Percentiles rank a stretch among this genome's conserved stretches.
Conservation (phyloP, 2,329 filamentous ascomycete genomes). For the Cryphonectria japonica region DNA sequence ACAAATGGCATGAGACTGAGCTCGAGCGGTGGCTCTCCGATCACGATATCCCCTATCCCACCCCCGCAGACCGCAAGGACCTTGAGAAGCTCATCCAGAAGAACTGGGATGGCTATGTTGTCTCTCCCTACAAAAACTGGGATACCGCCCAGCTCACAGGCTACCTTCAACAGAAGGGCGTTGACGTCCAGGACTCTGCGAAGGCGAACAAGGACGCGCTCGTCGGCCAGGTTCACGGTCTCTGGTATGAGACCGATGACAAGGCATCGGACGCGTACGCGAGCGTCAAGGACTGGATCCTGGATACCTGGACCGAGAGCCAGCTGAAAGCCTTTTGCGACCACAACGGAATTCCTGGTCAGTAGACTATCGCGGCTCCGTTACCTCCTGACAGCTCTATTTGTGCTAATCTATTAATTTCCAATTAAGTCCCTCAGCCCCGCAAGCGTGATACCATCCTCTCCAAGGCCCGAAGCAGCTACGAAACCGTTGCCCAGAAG, state of each 20-base stretch:
- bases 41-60: slow-evolving; percentile 88
- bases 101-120: slow-evolving; percentile 83
- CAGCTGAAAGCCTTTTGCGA: slow-evolving; percentile 93
- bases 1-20: slow-evolving; percentile 98
- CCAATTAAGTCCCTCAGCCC: slow-evolving; percentile 72
- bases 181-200: slow-evolving; percentile 68
- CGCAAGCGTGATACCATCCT: slow-evolving; percentile 83
- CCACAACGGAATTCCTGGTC: slow-evolving; percentile 77
- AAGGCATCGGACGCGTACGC: slow-evolving; percentile 72
- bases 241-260: slow-evolving; percentile 81
- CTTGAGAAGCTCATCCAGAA: slow-evolving; percentile 87
- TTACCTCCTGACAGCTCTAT: not conserved
- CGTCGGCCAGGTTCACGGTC: slow-evolving; percentile 68
- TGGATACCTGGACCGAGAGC: slow-evolving; percentile 94
- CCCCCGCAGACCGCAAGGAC: slow-evolving; percentile 87
- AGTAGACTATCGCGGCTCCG: slow-evolving; percentile 23
- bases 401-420: slow-evolving; percentile 9
- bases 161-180: slow-evolving; percentile 73
- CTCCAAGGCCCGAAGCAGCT: slow-evolving; percentile 77
- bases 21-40: slow-evolving; percentile 96
- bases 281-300: slow-evolving; percentile 85
- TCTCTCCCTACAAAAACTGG: slow-evolving; percentile 77
- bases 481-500: slow-evolving; percentile 76
- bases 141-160: slow-evolving; percentile 68
- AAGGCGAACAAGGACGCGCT: slow-evolving; percentile 72